These are phyloP conservation scores for Chaetomium cochliodes DNA, from an alignment of 495 filamentous ascomycete species.

Conservation along the genomic window DNA sequence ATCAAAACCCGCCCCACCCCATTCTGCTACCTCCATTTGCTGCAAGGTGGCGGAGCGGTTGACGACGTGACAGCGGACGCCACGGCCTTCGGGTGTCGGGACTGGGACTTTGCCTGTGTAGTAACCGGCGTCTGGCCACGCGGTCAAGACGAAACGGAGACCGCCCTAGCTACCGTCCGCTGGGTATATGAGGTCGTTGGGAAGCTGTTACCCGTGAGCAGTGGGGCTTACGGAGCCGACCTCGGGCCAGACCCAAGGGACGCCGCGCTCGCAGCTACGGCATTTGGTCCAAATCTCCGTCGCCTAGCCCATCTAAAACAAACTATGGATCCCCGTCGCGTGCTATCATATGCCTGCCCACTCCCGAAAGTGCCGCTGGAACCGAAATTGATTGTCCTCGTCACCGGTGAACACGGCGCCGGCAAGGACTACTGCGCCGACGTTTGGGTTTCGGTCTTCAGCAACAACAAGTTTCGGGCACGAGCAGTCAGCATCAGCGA, in stretches of 20 bases:
- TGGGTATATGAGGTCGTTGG: slow-evolving; percentile 59
- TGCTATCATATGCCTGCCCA: slow-evolving; percentile 57
- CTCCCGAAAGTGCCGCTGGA: slow-evolving; percentile 42
- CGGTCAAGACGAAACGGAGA: slow-evolving; percentile 53
- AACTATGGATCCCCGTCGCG: slow-evolving; percentile 50
- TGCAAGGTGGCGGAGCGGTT: slow-evolving; percentile 59
- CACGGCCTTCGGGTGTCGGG: slow-evolving; percentile 62
- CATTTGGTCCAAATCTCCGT: slow-evolving; percentile 56
- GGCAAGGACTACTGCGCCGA: slow-evolving; percentile 63
- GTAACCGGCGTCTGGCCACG: slow-evolving; percentile 63
- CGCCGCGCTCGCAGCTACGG: slow-evolving; percentile 48
- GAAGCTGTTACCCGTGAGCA: slow-evolving; percentile 51
- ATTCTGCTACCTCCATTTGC: slow-evolving; percentile 62
- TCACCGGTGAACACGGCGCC: slow-evolving; percentile 58
- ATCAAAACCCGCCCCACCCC: slow-evolving; percentile 53
- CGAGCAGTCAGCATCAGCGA: slow-evolving; percentile 60
- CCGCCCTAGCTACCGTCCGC: slow-evolving; percentile 41
- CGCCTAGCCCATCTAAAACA: slow-evolving; percentile 57
- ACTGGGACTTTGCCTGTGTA: slow-evolving; percentile 65
- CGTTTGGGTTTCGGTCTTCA: slow-evolving; percentile 51
- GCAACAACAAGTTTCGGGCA: slow-evolving; percentile 40
- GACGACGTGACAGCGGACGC: slow-evolving; percentile 46
- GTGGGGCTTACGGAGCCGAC: slow-evolving; percentile 59
- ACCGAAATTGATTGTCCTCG: slow-evolving; percentile 57
- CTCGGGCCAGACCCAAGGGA: slow-evolving; percentile 64